A percentile compares a stretch with the other conserved stretches of the same genome.
Evolutionary conservation across 108 stramenopile genomes (phyloP).

Genomic region (Stephanodiscus minutulus): DNA sequence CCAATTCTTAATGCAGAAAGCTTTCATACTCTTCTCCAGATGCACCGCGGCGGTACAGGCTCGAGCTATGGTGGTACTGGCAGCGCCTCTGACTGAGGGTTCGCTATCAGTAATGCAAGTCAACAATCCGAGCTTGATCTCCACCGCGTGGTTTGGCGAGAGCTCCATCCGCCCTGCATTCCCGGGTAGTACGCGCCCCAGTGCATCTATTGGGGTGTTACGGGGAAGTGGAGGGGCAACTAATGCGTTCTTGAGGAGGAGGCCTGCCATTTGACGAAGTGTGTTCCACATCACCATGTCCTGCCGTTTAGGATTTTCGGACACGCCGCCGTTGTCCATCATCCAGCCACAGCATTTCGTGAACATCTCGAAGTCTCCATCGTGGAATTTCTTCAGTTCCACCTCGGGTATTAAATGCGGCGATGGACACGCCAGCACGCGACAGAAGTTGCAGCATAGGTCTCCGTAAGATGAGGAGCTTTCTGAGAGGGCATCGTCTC

Average conservation of each 20-base stretch:
- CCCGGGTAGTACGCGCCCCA: slow-evolving; percentile 22
- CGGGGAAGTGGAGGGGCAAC: slow-evolving; percentile 58
- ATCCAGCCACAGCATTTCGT: slow-evolving; percentile 37
- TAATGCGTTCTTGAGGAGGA: slow-evolving; percentile 86
- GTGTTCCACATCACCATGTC: slow-evolving; percentile 58
- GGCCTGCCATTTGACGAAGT: slow-evolving; percentile 89
- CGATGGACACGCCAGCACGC: slow-evolving; percentile 25
- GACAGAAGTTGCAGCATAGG: slow-evolving; percentile 59
- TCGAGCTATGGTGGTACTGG: slow-evolving; percentile 39
- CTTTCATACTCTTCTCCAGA: slow-evolving; percentile 14
- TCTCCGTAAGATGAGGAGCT: slow-evolving; percentile 61
- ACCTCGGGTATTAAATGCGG: slow-evolving; percentile 6
- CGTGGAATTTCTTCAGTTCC: slow-evolving; percentile 58
- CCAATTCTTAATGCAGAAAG: slow-evolving; percentile 28
- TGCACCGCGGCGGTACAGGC: slow-evolving; percentile 37
- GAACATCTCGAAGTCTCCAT: slow-evolving; percentile 29
- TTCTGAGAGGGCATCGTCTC: slow-evolving; percentile 68
- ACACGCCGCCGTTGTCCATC: not conserved
- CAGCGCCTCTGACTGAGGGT: slow-evolving; percentile 39
- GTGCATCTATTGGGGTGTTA: slow-evolving; percentile 22
- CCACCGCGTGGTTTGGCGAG: slow-evolving; percentile 19
- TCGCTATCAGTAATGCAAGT: slow-evolving; percentile 44
- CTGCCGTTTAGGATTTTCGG: slow-evolving; percentile 9
- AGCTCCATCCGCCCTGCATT: slow-evolving; percentile 17
- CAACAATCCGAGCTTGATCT: slow-evolving; percentile 52